Conservation (phyloP, 306 rosid genomes). For the Mucuna pruriens region DNA sequence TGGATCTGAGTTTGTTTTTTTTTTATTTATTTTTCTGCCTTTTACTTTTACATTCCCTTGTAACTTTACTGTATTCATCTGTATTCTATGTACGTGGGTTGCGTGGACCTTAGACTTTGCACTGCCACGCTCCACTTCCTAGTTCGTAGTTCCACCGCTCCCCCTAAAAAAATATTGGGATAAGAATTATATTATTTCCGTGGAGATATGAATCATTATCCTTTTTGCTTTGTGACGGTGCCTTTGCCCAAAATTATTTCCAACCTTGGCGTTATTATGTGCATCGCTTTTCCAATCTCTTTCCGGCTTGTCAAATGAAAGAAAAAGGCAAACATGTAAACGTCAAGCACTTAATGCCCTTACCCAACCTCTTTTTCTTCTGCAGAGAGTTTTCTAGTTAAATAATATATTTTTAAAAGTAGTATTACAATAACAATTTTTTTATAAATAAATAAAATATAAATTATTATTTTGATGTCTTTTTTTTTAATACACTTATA, state of each 20-base stretch:
- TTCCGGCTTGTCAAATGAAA: not conserved
- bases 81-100: not conserved
- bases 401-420: no score
- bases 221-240: constrained; percentile 16
- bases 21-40: not conserved
- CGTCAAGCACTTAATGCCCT: no score
- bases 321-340: no score
- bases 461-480: no score
- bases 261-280: not conserved
- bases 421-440: no score
- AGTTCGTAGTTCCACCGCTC: not conserved
- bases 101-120: no score
- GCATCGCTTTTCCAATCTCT: not conserved
- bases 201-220: not conserved
- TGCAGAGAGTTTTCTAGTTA: no score
- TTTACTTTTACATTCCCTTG: not conserved
- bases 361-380: no score
- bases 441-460: no score
- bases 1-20: not conserved
- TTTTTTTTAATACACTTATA: no score
- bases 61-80: constrained; percentile 12
- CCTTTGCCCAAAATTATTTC: not conserved
- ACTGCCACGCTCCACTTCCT: not conserved
- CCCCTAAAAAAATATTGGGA: not conserved
- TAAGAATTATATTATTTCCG: constrained; percentile 11